Conservation (phyloP, 139 green algal genomes). For the Edaphochlamys debaryana region DNA sequence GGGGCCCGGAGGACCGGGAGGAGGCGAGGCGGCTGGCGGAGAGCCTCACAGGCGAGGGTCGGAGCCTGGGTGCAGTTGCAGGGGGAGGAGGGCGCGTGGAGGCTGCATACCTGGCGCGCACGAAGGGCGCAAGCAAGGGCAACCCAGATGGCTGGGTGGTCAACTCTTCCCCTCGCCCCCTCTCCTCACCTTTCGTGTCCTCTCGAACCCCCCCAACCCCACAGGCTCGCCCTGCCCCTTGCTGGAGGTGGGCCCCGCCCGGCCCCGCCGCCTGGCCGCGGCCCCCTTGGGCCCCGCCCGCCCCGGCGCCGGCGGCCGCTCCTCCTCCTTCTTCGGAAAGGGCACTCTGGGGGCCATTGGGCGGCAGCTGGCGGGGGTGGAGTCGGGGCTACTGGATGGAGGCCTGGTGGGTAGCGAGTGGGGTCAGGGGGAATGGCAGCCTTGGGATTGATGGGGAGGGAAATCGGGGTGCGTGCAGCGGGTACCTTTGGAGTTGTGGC, state of each 20-base stretch:
- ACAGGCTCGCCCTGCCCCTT: conserved; percentile 25
- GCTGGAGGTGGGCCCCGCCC: conserved; percentile 18
- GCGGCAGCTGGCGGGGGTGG: not conserved
- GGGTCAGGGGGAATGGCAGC: not conserved
- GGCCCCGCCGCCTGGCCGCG: no score
- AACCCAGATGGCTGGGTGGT: no score
- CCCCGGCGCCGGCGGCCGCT: not conserved
- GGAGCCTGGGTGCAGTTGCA: not conserved
- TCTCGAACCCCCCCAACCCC: not conserved
- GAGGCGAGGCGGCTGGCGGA: conserved; percentile 71
- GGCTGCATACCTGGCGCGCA: not conserved
- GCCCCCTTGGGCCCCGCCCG: not conserved
- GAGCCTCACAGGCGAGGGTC: conserved; percentile 43
- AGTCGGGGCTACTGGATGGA: not conserved
- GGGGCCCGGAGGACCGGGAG: conserved; percentile 37
- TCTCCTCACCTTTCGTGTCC: not conserved
- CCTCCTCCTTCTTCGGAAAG: conserved; percentile 51
- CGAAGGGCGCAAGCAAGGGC: not conserved
- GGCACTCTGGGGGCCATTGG: conserved; percentile 41
- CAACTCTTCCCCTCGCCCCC: no score
- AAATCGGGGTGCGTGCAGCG: not conserved
- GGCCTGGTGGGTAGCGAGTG: not conserved
- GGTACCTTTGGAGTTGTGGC: no score
- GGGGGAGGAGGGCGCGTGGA: no score
- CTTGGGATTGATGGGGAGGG: not conserved